These are phyloP conservation scores for Nemania diffusa DNA, from an alignment of 2,329 filamentous ascomycete genomes.

Conservation along the genomic window DNA sequence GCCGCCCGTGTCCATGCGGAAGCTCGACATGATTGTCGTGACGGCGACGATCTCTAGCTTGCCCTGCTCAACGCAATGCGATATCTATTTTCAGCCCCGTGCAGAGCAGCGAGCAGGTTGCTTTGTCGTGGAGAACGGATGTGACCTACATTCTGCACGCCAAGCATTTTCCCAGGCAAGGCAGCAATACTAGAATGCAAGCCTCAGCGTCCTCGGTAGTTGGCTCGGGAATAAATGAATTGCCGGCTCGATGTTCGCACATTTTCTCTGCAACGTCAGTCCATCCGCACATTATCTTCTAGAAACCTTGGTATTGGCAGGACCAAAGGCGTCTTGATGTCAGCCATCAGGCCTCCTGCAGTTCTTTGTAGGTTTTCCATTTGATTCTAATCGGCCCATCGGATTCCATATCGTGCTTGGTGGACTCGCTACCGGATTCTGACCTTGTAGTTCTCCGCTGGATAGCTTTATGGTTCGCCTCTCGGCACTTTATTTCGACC, in stretches of 20 bases:
- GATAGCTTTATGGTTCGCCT: background rate
- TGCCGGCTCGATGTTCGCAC: background rate
- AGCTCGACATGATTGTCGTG: background rate
- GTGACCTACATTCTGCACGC: background rate
- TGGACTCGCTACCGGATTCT: slow-evolving; percentile 18
- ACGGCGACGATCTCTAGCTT: background rate
- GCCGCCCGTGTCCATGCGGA: background rate
- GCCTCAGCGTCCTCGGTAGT: slow-evolving; percentile 2
- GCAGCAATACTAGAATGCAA: background rate
- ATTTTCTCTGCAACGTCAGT: background rate
- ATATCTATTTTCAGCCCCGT: slow-evolving; percentile 2
- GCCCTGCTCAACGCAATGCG: background rate
- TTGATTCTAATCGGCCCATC: slow-evolving; percentile 15
- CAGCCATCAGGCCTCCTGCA: slow-evolving; percentile 2
- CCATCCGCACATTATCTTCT: background rate
- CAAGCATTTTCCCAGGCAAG: background rate
- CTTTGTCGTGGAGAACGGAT: background rate
- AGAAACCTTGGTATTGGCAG: background rate
- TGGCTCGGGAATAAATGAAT: background rate
- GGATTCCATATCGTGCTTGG: slow-evolving; percentile 11
- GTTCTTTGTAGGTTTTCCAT: slow-evolving; percentile 3
- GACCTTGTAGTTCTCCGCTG: background rate
- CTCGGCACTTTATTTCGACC: slow-evolving; percentile 27
- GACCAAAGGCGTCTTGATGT: background rate
- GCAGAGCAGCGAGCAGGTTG: background rate